These are phyloP conservation scores for Aspergillus nomiae DNA, from an alignment of 2,329 filamentous ascomycete species.

Conservation along the genomic window DNA sequence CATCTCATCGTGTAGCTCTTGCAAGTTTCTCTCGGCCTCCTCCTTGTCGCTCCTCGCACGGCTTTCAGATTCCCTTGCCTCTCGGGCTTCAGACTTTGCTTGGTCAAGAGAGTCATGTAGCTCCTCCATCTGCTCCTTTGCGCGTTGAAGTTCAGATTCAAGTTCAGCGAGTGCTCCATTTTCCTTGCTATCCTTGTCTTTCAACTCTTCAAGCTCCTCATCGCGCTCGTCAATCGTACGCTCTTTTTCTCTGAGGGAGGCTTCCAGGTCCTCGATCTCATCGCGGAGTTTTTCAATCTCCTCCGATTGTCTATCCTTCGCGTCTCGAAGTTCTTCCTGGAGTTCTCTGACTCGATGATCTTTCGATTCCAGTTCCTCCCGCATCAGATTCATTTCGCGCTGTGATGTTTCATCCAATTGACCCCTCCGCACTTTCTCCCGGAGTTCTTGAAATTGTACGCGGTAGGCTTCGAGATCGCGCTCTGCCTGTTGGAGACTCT, in stretches of 20 bases:
- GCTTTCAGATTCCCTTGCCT: slow-evolving; percentile 47
- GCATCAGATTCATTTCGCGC: slow-evolving; percentile 57
- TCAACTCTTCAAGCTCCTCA: slow-evolving; percentile 71
- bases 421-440: slow-evolving; percentile 76
- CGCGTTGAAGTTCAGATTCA: slow-evolving; percentile 52
- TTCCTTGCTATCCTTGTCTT: slow-evolving; percentile 49
- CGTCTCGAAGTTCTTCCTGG: slow-evolving; percentile 58
- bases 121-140: slow-evolving; percentile 46
- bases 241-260: slow-evolving; percentile 74
- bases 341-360: slow-evolving; percentile 45
- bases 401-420: slow-evolving; percentile 71
- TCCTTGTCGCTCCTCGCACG: slow-evolving; percentile 56
- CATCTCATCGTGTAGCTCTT: slow-evolving; percentile 72
- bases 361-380: slow-evolving; percentile 52
- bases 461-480: slow-evolving; percentile 82
- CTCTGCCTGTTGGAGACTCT: slow-evolving; percentile 79
- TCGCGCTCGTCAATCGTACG: slow-evolving; percentile 72
- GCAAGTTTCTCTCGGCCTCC: slow-evolving; percentile 57
- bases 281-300: slow-evolving; percentile 69
- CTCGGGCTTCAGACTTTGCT: slow-evolving; percentile 37
- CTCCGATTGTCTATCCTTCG: slow-evolving; percentile 57
- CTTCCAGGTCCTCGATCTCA: slow-evolving; percentile 74
- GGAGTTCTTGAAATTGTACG: slow-evolving; percentile 77
- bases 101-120: slow-evolving; percentile 46
- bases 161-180: slow-evolving; percentile 48